Base-by-base conservation (phyloP, 495 filamentous ascomycete genomes). In the Hypoxylon intermedium region DNA sequence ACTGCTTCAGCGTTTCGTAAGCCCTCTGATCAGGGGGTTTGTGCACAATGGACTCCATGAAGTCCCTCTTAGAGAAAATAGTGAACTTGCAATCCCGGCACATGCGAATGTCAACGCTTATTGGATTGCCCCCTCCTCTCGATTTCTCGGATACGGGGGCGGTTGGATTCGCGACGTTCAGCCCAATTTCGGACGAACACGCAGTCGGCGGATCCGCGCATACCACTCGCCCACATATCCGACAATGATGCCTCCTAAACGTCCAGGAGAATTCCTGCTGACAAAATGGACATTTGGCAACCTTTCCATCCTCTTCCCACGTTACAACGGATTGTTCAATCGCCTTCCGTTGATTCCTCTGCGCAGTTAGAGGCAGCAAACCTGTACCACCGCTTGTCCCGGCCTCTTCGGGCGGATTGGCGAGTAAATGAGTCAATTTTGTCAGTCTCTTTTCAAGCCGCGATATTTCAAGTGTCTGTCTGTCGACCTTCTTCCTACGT, bases 181-280 rank as follows among this genome's bases (percentile, higher is more conserved):
- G 69, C 7, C 86, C 89, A 37, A 97, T 81, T 63, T 96, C 92
- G 40, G 75, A 83, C 1, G 94, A 98, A 72, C 94, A 98, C 13
- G 74, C 87, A 0, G 94, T 98, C 31, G 79, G 76, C 1, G 82
- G 83, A 72, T 98, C 94, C 12, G 89, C 91, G 65, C 94, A 98
- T 0, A 98, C 91, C 0, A 98, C 91, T 50, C 86, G 82, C 26
- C 94, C 94, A 65, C 94, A 98, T 71, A 96, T 84, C 49, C 94
- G 85, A 71, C 94, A 98, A 70, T 98, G 94, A 70, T 98, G 95
- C 53, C 94, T 82, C 67, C 94, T 83, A 63, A 96, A 93, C 1
- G 90, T 85, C 78, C 96, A 97, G 20, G 83, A 85, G 73, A 98
- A 98, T 48, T 96, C 91, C 65, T 98, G 94, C 64, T 92, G 88